phyloP scores from a whole-genome alignment of 164 flowering plant species.

The Nelumbo lutea region DNA sequence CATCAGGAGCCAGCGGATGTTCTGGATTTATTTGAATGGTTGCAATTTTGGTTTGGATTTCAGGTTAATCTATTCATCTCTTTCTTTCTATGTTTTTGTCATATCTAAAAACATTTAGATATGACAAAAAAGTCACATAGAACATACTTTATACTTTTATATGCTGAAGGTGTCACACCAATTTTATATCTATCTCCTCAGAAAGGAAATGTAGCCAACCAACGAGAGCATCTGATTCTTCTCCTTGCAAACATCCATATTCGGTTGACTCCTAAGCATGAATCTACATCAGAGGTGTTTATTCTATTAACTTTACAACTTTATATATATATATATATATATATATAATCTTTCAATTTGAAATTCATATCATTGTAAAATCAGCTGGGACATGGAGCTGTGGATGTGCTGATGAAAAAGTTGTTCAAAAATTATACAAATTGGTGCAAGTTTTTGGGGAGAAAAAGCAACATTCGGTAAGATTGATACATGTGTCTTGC shows the following conservation, averaged over 20 bases:
- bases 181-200: constrained; percentile 19
- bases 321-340: background rate
- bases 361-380: constrained; percentile 5
- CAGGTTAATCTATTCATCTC: constrained; percentile 43
- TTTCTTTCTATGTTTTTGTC: background rate
- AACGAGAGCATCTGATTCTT: constrained; percentile 90
- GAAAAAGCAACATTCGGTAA: constrained; percentile 72
- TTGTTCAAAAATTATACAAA: constrained; percentile 78
- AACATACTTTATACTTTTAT: background rate
- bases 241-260: constrained; percentile 75
- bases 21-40: constrained; percentile 75
- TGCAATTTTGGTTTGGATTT: constrained; percentile 71
- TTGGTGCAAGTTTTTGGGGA: constrained; percentile 89
- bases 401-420: constrained; percentile 72
- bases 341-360: constrained; percentile 7
- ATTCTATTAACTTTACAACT: background rate
- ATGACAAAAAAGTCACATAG: too few relatives aligned
- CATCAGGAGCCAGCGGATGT: constrained; percentile 28
- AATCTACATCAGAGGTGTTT: constrained; percentile 48
- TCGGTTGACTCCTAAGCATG: constrained; percentile 45
- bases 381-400: constrained; percentile 67
- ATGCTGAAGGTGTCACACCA: background rate
- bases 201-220: constrained; percentile 87
- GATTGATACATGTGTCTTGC: constrained; percentile 11
- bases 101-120: background rate